Base-by-base conservation (phyloP, 768 basidiomycete genomes). In the Phallus indusiatus region DNA sequence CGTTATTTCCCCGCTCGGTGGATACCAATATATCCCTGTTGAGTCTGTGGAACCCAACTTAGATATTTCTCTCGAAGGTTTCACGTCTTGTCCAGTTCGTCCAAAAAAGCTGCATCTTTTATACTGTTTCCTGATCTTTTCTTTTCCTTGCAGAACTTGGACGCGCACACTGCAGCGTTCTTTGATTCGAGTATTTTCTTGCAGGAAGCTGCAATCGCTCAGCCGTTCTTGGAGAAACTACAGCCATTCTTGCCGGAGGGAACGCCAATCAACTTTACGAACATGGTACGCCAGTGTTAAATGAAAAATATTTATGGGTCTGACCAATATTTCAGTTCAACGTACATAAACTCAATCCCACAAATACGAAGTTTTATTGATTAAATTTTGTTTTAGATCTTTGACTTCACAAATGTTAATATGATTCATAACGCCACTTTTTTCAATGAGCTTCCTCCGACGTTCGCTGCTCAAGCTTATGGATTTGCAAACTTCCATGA, bases 1-100 rank as follows among this genome's bases (percentile, higher is more conserved):
- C 11, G 69, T 89, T 58, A 68, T 69, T 1, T 82, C 78, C 9
- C 86, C 88, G 4, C 69, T 88, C 1, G 70, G 68, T 17, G 88
- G 88, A 8, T 90, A 88, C 67, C 86, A 88, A 71, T 94, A 93
- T 64, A 80, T 94, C 52, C 88, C 90, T n/a, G 84, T 87, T 60
- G 78, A 86, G 59, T 79, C 84, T 9, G 80, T 88, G 12, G 78
- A 86, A 52, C 78, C 85, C 2, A 70, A 76, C 34, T 73, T 83
- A 47, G 81, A 85, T 61, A 71, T 86, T 18, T 81, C 83, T 0
- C 69, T 89, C 17, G 85, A 88, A 63, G 86, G 85, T 21, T 86
- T 75, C 68, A 78, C 81, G n/a, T 70, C 71, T 8, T 89, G 86
- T 66, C 74, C 72, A 47, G 83, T 84, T 54, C 18, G 75, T 65